These are phyloP conservation scores for Colletotrichum liriopes DNA, from an alignment of 2,329 filamentous ascomycete species.

Conservation along the genomic window DNA sequence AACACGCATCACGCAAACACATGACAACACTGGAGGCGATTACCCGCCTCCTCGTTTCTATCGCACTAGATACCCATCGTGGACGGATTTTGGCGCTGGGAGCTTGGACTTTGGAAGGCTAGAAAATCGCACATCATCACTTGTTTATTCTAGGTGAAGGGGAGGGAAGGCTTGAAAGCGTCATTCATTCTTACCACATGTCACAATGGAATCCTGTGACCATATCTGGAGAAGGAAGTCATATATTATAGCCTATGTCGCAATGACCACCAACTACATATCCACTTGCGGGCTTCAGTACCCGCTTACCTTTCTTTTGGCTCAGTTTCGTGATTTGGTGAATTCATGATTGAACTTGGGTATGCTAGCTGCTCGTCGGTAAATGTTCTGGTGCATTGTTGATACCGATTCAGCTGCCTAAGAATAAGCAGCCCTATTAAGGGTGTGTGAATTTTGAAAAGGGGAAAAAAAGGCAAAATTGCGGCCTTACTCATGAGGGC, in stretches of 20 bases:
- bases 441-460: background rate
- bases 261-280: conserved; percentile 29
- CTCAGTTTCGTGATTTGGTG: background rate
- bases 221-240: background rate
- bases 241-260: conserved; percentile 18
- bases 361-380: background rate
- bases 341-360: background rate
- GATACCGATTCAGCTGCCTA: background rate
- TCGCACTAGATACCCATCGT: conserved; percentile 46
- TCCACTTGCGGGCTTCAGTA: background rate
- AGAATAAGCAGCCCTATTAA: background rate
- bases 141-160: background rate
- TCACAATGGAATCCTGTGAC: conserved; percentile 2
- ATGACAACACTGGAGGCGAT: conserved; percentile 23
- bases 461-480: too few relatives aligned
- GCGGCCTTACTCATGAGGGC: background rate
- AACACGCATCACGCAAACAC: conserved; percentile 7
- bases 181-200: conserved; percentile 37
- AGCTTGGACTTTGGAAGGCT: conserved; percentile 20
- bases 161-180: conserved; percentile 6
- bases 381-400: background rate
- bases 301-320: background rate
- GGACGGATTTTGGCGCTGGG: conserved; percentile 39
- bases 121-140: conserved; percentile 24
- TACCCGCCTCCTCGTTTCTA: conserved; percentile 41